Evolutionary conservation across 257 asterid genomes (phyloP).

Genomic region (Petunia axillaris): DNA sequence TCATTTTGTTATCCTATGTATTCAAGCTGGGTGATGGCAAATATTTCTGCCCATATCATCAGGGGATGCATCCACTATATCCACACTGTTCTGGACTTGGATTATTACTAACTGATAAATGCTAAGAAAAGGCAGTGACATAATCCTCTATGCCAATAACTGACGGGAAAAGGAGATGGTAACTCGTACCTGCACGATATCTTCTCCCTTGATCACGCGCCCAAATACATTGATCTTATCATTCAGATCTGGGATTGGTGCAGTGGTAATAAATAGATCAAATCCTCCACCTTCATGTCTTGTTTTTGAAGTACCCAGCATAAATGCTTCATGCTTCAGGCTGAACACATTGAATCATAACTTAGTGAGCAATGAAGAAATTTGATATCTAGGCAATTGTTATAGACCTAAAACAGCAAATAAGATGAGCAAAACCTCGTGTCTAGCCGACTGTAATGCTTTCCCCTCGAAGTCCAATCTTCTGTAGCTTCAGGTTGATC

Average conservation of each 20-base stretch:
- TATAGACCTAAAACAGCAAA: not conserved
- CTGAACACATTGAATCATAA: constrained; percentile 30
- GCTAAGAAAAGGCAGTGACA: not conserved
- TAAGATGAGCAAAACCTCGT: constrained; percentile 62
- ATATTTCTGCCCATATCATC: not conserved
- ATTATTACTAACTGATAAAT: not conserved
- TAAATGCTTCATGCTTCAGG: constrained; percentile 94
- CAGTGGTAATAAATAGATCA: constrained; percentile 85
- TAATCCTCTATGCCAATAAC: not conserved
- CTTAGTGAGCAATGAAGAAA: constrained; percentile 20
- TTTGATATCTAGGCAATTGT: not conserved
- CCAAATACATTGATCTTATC: constrained; percentile 88
- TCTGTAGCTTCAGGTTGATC: constrained; percentile 67
- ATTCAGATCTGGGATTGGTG: constrained; percentile 88
- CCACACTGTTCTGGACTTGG: not conserved
- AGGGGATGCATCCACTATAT: not conserved
- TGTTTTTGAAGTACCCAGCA: constrained; percentile 91
- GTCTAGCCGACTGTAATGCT: constrained; percentile 82
- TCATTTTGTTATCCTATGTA: not conserved
- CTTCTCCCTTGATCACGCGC: constrained; percentile 91
- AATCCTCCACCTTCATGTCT: constrained; percentile 65
- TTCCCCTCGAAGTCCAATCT: constrained; percentile 94
- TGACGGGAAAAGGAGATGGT: not conserved
- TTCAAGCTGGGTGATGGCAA: not conserved
- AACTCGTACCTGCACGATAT: constrained; percentile 81